Evolutionary conservation across 225 moss, liverwort and hornwort species (phyloP).

Genomic region (Bryum argenteum): DNA sequence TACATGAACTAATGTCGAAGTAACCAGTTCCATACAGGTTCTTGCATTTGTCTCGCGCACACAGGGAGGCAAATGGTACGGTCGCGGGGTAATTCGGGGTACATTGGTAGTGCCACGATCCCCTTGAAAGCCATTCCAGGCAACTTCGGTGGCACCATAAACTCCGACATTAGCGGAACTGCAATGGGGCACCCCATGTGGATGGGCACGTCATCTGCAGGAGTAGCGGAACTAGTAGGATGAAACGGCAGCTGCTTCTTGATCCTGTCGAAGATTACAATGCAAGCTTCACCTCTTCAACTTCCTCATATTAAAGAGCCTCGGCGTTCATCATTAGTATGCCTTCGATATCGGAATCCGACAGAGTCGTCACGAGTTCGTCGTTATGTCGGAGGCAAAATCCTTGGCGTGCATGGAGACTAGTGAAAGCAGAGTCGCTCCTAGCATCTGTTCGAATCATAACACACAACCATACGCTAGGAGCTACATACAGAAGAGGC

Average conservation of each 20-base stretch:
- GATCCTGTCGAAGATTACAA: too few species aligned
- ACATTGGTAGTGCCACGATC: not conserved
- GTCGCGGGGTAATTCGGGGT: too few species aligned
- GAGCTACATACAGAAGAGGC: not conserved
- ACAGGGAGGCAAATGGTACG: too few species aligned
- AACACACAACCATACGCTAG: too few species aligned
- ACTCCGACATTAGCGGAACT: not conserved
- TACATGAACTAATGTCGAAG: too few species aligned
- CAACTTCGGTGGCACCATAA: not conserved
- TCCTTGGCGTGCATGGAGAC: conserved; percentile 7
- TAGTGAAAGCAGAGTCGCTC: conserved; percentile 18
- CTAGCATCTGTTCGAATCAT: conserved; percentile 26
- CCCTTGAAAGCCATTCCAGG: not conserved
- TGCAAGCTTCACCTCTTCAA: conserved; percentile 11
- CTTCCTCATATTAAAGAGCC: conserved; percentile 6
- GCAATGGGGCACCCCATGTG: not conserved
- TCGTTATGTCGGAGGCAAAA: conserved; percentile 2
- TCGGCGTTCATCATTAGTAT: conserved; percentile 11
- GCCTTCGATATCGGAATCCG: not conserved
- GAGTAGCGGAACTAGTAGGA: not conserved
- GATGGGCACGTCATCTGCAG: not conserved
- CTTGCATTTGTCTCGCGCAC: too few species aligned
- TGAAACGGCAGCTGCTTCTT: not conserved
- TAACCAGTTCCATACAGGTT: too few species aligned
- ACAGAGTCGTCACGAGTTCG: not conserved